phyloP scores from a whole-genome alignment of 495 filamentous ascomycete genomes.

The Aspergillus ellipticus region DNA sequence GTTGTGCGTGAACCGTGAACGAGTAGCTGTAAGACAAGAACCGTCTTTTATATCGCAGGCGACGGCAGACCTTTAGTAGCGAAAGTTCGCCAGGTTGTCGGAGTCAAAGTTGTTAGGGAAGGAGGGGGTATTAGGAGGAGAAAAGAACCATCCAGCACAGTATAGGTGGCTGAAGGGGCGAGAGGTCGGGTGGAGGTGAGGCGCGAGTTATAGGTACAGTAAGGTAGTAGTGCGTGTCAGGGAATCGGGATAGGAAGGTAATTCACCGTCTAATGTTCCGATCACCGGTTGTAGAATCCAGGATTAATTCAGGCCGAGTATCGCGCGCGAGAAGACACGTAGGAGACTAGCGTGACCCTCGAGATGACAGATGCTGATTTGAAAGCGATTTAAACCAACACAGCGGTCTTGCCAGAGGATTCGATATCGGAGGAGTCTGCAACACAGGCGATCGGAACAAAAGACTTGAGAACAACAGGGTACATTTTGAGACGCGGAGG shows the following conservation, averaged over 20 bases:
- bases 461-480: conserved; percentile 23
- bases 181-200: conserved; percentile 3
- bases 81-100: conserved; percentile 33
- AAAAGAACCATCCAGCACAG: conserved; percentile 9
- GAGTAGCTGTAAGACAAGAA: conserved; percentile 42
- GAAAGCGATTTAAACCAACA: conserved; percentile 19
- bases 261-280: conserved; percentile 23
- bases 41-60: conserved; percentile 44
- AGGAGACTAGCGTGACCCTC: conserved; percentile 15
- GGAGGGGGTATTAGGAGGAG: conserved; percentile 4
- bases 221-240: not conserved
- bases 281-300: conserved; percentile 24
- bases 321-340: conserved; percentile 15
- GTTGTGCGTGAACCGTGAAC: conserved; percentile 46
- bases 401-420: conserved; percentile 22
- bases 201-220: conserved; percentile 2
- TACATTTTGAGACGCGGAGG: conserved; percentile 29
- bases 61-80: conserved; percentile 44
- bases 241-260: not conserved
- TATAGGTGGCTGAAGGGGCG: conserved; percentile 1
- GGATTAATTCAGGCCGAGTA: conserved; percentile 23
- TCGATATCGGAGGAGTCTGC: conserved; percentile 27
- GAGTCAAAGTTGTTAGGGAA: conserved; percentile 24
- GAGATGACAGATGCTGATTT: conserved; percentile 11
- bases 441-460: conserved; percentile 31